Base-by-base conservation (phyloP, 495 filamentous ascomycete species). In the Penicillium macrosclerotiorum region DNA sequence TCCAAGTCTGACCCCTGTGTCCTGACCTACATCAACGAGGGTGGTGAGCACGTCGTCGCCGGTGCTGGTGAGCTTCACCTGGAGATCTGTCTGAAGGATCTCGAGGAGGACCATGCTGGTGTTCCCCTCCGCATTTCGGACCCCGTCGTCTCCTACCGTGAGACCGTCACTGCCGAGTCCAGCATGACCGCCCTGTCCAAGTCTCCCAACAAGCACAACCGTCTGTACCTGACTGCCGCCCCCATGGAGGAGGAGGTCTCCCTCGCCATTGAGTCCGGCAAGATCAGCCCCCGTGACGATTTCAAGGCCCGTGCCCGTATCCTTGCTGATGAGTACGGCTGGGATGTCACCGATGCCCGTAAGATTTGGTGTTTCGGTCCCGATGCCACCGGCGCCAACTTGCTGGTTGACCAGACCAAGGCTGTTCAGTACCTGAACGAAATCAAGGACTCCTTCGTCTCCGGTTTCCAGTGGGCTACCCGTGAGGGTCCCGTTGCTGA, bases 301-400 rank as follows among this genome's bases (percentile, higher is more conserved):
- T 88, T 99, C 85, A 99, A 99, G 86, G 82, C 85, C 51, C 93
- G 93, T 77, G 93, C 93, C 66, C 91, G 93, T 85, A 65, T 95
- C 69, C 77, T 99, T 42, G 93, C 93, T 55, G 93, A 99, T 65
- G 93, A 99, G 62, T 84, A 90, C 76, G 91, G 88, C 63, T 99
- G 93, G 93, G 93, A 99, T 79, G 93, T 99, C 63, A 99, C 93
- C 57, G 93, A 99, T 75, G 93, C 93, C 70, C 89, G 93, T 76
- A 99, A 99, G 88, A 99, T 99, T 71, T 99, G 93, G 93, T 92
- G 88, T 69, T 99, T 99, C 79, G 93, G 93, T 73, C 93, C 93
- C 57, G 94, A 99, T 72, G 95, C 90, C 65, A 90, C 75, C 65
- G 93, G 93, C 72, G 88, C 93, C 83, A 99, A 99, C 79, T 75